A percentile compares a stretch with the other conserved stretches of the same genome.
phyloP scores from a whole-genome alignment of 2,329 filamentous ascomycete species.

The Tothia fuscella region DNA sequence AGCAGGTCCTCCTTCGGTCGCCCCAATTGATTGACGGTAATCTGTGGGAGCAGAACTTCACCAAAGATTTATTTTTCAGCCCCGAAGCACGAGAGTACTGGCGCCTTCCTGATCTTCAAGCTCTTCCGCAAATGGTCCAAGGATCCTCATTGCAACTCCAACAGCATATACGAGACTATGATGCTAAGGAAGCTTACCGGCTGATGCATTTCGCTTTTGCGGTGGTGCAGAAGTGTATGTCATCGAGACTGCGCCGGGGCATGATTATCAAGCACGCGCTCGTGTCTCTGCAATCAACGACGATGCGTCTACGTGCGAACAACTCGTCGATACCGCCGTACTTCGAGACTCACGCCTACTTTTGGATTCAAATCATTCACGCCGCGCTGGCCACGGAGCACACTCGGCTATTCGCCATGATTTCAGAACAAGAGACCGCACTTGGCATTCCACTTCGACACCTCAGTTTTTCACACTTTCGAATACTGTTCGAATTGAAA shows the following conservation, averaged over 20 bases:
- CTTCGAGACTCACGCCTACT: conserved; percentile 4
- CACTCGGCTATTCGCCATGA: background rate
- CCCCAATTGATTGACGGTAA: background rate
- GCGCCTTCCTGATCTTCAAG: background rate
- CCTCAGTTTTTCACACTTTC: conserved; percentile 1
- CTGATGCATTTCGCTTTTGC: conserved; percentile 2
- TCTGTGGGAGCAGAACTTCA: conserved; percentile 5
- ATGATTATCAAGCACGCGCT: background rate
- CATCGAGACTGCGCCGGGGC: background rate
- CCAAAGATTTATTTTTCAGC: background rate
- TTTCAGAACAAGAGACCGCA: background rate
- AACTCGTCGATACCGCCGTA: background rate
- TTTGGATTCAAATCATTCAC: conserved; percentile 7
- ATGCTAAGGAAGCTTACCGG: background rate
- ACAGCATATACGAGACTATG: background rate
- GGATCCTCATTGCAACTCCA: background rate
- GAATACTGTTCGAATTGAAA: background rate
- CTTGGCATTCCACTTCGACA: background rate
- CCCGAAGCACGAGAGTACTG: background rate
- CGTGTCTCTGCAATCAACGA: background rate
- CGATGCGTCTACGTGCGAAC: background rate
- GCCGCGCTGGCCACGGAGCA: background rate
- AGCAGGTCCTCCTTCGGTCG: background rate
- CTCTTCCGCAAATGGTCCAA: background rate
- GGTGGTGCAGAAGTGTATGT: background rate